Evolutionary conservation across 208 protist genomes (phyloP).

Genomic region (Sergeia podlipaevii): DNA sequence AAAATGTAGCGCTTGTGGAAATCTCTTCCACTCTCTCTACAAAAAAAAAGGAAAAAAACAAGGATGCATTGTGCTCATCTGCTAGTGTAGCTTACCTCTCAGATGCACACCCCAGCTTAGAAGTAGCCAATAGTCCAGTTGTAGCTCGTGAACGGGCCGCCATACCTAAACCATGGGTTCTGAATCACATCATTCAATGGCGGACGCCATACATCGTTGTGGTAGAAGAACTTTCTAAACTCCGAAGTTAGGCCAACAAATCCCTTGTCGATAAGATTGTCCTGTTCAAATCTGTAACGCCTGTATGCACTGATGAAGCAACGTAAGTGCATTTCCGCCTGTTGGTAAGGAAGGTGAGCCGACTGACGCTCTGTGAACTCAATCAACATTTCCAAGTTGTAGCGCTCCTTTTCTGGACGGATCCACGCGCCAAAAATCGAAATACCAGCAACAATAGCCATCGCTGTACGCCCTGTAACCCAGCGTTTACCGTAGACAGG

Average conservation of each 20-base stretch:
- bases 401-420: slow-evolving; percentile 83
- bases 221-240: slow-evolving; percentile 92
- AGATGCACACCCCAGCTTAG: slow-evolving; percentile 29
- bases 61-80: not conserved
- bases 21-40: not conserved
- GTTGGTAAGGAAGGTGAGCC: slow-evolving; percentile 84
- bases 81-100: not conserved
- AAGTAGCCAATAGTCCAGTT: slow-evolving; percentile 91
- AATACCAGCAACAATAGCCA: slow-evolving; percentile 78
- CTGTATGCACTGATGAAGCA: slow-evolving; percentile 79
- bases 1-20: no score
- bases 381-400: slow-evolving; percentile 89
- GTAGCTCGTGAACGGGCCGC: slow-evolving; percentile 81
- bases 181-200: slow-evolving; percentile 84
- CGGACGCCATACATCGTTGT: slow-evolving; percentile 90
- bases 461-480: slow-evolving; percentile 85
- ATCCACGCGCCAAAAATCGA: slow-evolving; percentile 86
- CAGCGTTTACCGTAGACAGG: slow-evolving; percentile 90
- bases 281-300: slow-evolving; percentile 85
- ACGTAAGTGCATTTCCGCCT: slow-evolving; percentile 80
- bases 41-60: slow-evolving; percentile 12
- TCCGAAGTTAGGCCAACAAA: slow-evolving; percentile 88
- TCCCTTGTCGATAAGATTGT: slow-evolving; percentile 88
- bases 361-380: slow-evolving; percentile 84
- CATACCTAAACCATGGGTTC: slow-evolving; percentile 85